Conservation (phyloP, 441 rosid genomes). For the Euphorbia celastroides region DNA sequence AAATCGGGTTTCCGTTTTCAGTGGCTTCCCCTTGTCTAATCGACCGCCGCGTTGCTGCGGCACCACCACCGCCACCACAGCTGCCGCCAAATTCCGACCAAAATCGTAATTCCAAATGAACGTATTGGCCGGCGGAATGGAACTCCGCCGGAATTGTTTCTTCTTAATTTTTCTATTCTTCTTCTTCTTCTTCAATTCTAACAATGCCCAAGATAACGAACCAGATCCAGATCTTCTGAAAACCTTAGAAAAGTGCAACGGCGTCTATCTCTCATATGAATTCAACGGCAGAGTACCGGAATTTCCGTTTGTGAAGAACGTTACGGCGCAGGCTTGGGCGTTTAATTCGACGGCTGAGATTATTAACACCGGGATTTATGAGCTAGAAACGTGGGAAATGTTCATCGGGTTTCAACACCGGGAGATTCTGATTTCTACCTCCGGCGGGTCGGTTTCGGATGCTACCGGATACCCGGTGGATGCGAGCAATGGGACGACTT, state of each 20-base stretch:
- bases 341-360: conserved; percentile 67
- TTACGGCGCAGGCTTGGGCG: conserved; percentile 73
- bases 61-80: no score
- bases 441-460: conserved; percentile 40
- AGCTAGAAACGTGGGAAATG: conserved; percentile 70
- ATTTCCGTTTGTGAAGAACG: conserved; percentile 50
- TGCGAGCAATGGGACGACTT: conserved; percentile 49
- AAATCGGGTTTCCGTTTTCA: no score
- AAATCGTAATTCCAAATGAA: no score
- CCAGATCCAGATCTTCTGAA: conserved; percentile 8
- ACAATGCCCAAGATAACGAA: conserved; percentile 35
- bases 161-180: no score
- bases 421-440: conserved; percentile 60
- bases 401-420: conserved; percentile 54
- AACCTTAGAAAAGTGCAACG: conserved; percentile 43
- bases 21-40: conserved; percentile 17
- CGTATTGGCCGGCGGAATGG: no score
- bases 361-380: conserved; percentile 54
- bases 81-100: background rate
- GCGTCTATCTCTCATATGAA: conserved; percentile 55
- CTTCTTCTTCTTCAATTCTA: conserved; percentile 4
- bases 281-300: conserved; percentile 46
- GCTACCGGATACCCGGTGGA: conserved; percentile 42
- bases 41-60: conserved; percentile 22
- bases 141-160: conserved; percentile 19